Conservation (phyloP, 441 rosid species). For the Mallotus japonicus region DNA sequence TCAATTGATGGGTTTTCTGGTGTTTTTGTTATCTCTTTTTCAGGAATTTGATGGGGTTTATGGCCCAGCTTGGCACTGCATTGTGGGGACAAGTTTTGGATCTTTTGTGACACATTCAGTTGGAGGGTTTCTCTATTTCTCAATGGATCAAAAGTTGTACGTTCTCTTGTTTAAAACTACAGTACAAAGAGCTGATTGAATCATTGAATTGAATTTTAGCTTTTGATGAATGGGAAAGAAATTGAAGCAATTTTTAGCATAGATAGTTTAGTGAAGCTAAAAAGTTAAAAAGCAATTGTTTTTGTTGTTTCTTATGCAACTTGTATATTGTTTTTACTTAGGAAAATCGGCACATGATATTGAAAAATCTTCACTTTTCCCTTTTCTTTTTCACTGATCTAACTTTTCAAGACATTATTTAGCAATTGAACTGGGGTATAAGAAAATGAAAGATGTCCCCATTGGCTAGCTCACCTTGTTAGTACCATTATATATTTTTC, state of each 20-base stretch:
- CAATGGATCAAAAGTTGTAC: conserved; percentile 50
- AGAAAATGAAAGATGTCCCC: conserved; percentile 7
- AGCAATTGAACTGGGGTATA: conserved; percentile 3
- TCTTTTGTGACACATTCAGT: conserved; percentile 60
- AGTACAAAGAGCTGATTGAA: conserved; percentile 63
- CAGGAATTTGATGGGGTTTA: conserved; percentile 59
- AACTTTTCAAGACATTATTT: not conserved
- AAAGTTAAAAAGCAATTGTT: conserved; percentile 10
- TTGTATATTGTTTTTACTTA: conserved; percentile 31
- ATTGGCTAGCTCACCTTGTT: not conserved
- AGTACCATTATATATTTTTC: no score
- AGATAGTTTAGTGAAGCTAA: conserved; percentile 22
- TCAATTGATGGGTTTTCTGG: conserved; percentile 1
- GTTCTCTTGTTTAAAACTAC: conserved; percentile 58
- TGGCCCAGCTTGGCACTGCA: conserved; percentile 66
- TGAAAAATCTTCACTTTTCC: conserved; percentile 11
- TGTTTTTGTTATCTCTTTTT: conserved; percentile 5
- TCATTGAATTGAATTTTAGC: not conserved
- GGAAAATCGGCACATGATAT: conserved; percentile 26
- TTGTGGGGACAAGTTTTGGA: conserved; percentile 59
- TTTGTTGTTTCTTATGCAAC: conserved; percentile 16
- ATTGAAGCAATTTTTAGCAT: conserved; percentile 21
- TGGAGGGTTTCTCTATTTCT: conserved; percentile 57
- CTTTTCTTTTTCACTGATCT: conserved; percentile 13
- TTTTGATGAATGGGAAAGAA: conserved; percentile 16